These are phyloP conservation scores for Sarcodon sp. DNA, from an alignment of 768 basidiomycete genomes.

Conservation along the genomic window DNA sequence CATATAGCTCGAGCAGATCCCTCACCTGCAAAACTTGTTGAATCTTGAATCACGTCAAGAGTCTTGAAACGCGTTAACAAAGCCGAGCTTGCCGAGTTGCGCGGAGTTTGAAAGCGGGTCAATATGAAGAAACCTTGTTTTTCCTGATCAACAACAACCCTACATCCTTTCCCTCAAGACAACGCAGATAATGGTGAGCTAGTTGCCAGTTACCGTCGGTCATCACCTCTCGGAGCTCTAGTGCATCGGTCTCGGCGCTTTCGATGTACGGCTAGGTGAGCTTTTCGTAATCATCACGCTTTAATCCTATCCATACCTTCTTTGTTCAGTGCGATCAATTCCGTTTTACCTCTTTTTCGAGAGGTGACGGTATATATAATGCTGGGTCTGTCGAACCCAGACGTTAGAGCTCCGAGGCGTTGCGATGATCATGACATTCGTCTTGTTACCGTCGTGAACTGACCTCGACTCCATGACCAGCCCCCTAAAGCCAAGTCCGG, in stretches of 20 bases:
- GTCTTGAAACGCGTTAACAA: no score
- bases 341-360: neutral
- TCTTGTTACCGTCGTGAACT: neutral
- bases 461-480: conserved; percentile 87
- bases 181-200: neutral
- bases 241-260: neutral
- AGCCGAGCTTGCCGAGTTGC: no score
- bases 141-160: neutral
- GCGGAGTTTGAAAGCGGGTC: neutral
- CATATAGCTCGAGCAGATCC: no score
- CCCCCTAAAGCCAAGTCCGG: conserved; percentile 59
- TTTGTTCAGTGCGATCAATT: neutral
- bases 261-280: no score
- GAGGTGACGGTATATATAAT: neutral
- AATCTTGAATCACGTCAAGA: no score
- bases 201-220: neutral
- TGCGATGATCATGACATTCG: conserved; percentile 18
- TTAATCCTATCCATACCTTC: neutral
- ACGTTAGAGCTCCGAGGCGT: neutral
- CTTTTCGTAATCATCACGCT: no score
- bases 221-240: neutral
- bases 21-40: no score
- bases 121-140: neutral
- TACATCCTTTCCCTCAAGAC: neutral
- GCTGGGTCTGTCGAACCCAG: neutral